Evolutionary conservation across 352 stramenopile species (phyloP), one percentile per base, ranked within the genome.

Genomic region (Thraustotheca clavata): DNA sequence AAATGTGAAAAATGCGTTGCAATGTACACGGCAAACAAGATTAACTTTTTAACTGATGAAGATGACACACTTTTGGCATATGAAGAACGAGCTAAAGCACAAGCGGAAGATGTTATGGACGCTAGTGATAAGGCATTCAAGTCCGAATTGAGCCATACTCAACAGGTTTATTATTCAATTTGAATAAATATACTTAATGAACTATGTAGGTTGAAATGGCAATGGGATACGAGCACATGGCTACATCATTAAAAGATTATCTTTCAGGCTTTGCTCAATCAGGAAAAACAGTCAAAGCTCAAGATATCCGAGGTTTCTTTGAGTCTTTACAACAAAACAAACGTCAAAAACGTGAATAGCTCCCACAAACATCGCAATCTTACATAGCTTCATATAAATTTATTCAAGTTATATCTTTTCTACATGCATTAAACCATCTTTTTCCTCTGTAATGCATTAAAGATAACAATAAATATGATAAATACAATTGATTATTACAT

Each of bases 301-400:
- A 91, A 52, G 81, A 91, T 65, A 87, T 89, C 49, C 69, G 84
- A 57, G 67, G 59, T 18, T 89, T 89, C 70, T 89, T 89, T 46
- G 50, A 80, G n/a, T 72, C 69, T 18, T 61, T 89, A 38, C 74
- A 62, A 14, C 69, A 69, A 43, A 62, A 62, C 66, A 89, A 89
- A 62, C 76, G 76, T 0, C 78, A 83, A 60, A 84, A 82, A 31
- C 57, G 57, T 7, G 36, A 65, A 24, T 65, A 36, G 20, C n/a
- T n/a, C n/a, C n/a, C n/a, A n/a, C n/a, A n/a, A n/a, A n/a, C 7
- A n/a, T n/a, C n/a, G n/a, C n/a, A n/a, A n/a, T n/a, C n/a, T n/a
- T n/a, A n/a, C n/a, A n/a, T n/a, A n/a, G n/a, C n/a, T n/a, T n/a
- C n/a, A n/a, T n/a, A n/a, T n/a, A n/a, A n/a, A n/a, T n/a, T n/a